Evolutionary conservation across 2,329 filamentous ascomycete genomes (phyloP), one percentile per base, ranked within the genome.

Genomic region (Arthrobotrys sinensis): DNA sequence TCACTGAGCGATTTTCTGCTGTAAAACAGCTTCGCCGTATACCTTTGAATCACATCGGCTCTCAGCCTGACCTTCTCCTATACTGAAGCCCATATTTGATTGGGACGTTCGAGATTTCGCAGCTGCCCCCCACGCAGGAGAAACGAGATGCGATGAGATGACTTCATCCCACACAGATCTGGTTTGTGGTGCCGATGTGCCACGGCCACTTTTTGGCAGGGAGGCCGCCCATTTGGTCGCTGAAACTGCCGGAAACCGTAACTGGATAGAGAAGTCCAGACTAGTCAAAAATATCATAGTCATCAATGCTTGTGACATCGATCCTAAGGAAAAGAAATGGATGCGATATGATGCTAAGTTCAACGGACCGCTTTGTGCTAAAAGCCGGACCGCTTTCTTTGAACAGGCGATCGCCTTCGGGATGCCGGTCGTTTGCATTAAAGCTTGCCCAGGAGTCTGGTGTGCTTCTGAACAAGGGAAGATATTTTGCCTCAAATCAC

Each of bases 151-250:
- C 60, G 66, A 70, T 77, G 64, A 66, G 66, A 77, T 77, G 66
- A 77, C 72, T 76, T 76, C 71, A 77, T 69, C 73, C 65, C 73
- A 77, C 73, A 68, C 73, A 53, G 68, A 65, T 70, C 52, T 71
- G 73, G 73, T 28, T 52, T 60, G 73, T 43, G 60, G 66, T 77
- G 48, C 73, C 73, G 66, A 65, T 66, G 43, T 60, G 62, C 67
- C 66, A 70, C 73, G 73, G 73, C 60, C 38, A 71, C 73, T 71
- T 70, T 69, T 70, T 43, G 28, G 19, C n/a, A 53, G 46, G 40
- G 34, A 65, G 67, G 72, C 65, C 50, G 72, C 72, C 55, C 36
- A 38, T 68, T 57, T 64, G 57, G 48, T 62, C 46, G 43, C 48
- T 76, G 72, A 77, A 77, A 71, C 73, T 77, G 40, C 73, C 73